phyloP scores from a whole-genome alignment of 768 basidiomycete species.

The Hericium erinaceus region DNA sequence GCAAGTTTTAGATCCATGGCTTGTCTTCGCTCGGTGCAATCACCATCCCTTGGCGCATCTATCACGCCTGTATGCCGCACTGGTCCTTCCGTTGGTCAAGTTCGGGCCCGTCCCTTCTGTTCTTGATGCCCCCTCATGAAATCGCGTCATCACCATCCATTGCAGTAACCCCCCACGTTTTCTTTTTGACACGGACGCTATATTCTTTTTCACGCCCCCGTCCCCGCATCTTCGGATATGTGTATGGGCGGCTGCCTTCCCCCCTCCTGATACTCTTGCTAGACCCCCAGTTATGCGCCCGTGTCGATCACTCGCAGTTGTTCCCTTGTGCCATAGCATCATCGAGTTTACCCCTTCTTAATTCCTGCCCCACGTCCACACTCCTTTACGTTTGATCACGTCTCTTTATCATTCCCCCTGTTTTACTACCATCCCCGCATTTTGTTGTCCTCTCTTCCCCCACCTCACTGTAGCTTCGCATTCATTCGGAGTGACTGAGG shows the following conservation, averaged over 20 bases:
- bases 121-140: background rate
- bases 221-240: slow-evolving; percentile 10
- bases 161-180: slow-evolving; percentile 9
- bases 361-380: background rate
- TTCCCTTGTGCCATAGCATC: background rate
- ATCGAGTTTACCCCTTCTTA: slow-evolving; percentile 5
- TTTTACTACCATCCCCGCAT: slow-evolving; percentile 6
- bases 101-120: background rate
- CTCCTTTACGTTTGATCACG: background rate
- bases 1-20: background rate
- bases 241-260: slow-evolving; percentile 6
- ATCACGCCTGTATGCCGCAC: background rate
- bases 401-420: slow-evolving; percentile 5
- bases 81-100: background rate
- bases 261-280: slow-evolving; percentile 7
- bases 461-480: slow-evolving; percentile 35
- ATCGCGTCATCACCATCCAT: background rate
- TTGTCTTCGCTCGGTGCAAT: background rate
- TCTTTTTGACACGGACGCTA: slow-evolving; percentile 64
- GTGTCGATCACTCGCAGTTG: slow-evolving; percentile 15
- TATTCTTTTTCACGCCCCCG: slow-evolving; percentile 45
- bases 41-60: background rate
- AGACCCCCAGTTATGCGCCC: slow-evolving; percentile 17
- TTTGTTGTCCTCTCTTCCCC: slow-evolving; percentile 64
- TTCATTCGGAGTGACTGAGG: slow-evolving; percentile 31